Evolutionary conservation across 2,329 filamentous ascomycete genomes (phyloP).

Genomic region (Cytospora chrysosperma): DNA sequence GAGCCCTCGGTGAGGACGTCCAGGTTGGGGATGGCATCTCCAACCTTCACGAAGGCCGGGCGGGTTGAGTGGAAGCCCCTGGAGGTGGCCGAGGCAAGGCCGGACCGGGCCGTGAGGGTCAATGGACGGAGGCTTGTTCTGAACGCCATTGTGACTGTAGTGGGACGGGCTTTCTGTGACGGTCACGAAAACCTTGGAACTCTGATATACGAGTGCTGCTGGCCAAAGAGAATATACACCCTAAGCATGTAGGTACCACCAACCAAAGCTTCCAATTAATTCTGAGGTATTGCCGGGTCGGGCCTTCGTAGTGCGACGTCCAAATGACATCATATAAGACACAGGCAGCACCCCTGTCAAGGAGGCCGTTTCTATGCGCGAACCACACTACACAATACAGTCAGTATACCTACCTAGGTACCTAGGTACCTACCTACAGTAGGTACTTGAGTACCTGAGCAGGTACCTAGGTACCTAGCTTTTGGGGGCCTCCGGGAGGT

Average conservation of each 20-base stretch:
- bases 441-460: no score
- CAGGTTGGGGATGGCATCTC: constrained; percentile 75
- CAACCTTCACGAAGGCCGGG: constrained; percentile 66
- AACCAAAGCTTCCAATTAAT: not conserved
- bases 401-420: no score
- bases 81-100: constrained; percentile 11
- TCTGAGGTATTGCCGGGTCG: not conserved
- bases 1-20: constrained; percentile 78
- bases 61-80: constrained; percentile 64
- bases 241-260: no score
- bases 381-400: no score
- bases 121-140: constrained; percentile 19
- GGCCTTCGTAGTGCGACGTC: constrained; percentile 10
- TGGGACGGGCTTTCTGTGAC: not conserved
- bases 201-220: no score
- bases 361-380: no score
- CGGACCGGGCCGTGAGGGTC: constrained; percentile 18
- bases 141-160: constrained; percentile 19
- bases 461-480: no score
- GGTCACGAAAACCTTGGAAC: not conserved
- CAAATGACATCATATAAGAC: constrained; percentile 10
- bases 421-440: no score
- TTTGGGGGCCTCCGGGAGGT: no score
- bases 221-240: no score
- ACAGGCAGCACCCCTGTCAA: constrained; percentile 3